These are phyloP conservation scores for Neurospora sp. DNA, from an alignment of 495 filamentous ascomycete genomes.

Conservation along the genomic window DNA sequence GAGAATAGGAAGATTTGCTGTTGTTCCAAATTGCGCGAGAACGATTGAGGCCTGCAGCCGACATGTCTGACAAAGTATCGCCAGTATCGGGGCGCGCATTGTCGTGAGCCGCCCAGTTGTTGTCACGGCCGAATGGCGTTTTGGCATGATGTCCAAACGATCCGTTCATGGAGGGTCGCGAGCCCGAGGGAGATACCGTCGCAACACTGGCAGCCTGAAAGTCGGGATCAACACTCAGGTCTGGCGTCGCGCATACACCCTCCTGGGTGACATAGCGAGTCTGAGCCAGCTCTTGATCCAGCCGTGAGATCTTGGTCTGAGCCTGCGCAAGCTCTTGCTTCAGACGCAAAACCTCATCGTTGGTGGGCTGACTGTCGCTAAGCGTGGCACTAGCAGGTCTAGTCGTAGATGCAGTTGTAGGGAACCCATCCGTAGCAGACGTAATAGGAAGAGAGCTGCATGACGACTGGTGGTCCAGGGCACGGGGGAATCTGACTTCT, in stretches of 20 bases:
- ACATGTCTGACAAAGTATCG: conserved; percentile 38
- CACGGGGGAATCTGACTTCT: conserved; percentile 19
- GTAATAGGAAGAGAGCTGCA: conserved; percentile 47
- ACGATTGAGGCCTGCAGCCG: conserved; percentile 49
- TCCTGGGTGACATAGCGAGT: conserved; percentile 48
- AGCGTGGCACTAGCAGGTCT: conserved; percentile 35
- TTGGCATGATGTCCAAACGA: conserved; percentile 44
- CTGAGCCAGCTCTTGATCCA: conserved; percentile 77
- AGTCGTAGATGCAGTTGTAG: conserved; percentile 32
- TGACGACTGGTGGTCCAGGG: conserved; percentile 37
- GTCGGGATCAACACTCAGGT: conserved; percentile 16
- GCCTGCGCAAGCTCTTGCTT: conserved; percentile 72
- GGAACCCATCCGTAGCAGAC: conserved; percentile 44
- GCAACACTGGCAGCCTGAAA: conserved; percentile 10
- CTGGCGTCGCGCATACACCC: conserved; percentile 15
- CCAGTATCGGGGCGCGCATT: conserved; percentile 57
- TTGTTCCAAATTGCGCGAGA: conserved; percentile 54
- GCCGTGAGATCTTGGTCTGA: conserved; percentile 65
- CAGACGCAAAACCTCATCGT: conserved; percentile 39
- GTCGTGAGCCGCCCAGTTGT: conserved; percentile 54
- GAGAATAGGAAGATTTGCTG: conserved; percentile 22
- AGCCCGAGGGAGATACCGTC: conserved; percentile 9
- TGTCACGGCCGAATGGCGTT: conserved; percentile 42
- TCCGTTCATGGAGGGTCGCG: conserved; percentile 19
- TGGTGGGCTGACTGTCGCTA: conserved; percentile 17